Evolutionary conservation across 495 filamentous ascomycete species (phyloP).

Genomic region (Mytilinidion resinicola): DNA sequence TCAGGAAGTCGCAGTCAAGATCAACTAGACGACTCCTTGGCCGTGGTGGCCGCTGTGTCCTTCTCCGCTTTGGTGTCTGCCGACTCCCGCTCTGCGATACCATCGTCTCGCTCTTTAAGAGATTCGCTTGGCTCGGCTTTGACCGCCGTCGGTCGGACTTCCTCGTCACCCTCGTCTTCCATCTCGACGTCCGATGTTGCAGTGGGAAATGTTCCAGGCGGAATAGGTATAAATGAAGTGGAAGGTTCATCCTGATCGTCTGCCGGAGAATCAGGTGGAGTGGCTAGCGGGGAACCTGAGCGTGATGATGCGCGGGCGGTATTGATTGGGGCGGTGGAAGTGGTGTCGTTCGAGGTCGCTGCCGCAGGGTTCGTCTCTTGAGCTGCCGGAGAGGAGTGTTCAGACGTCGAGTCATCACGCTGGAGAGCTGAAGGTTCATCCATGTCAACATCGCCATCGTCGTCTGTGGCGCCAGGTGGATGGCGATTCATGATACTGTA

Average conservation of each 20-base stretch:
- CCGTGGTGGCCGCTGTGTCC: background rate
- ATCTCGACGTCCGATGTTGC: constrained; percentile 13
- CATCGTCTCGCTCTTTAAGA: constrained; percentile 7
- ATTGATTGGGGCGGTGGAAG: background rate
- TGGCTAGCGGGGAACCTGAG: constrained; percentile 17
- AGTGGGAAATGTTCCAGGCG: background rate
- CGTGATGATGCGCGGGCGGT: background rate
- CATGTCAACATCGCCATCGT: constrained; percentile 29
- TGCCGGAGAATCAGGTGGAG: constrained; percentile 24
- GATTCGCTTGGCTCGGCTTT: background rate
- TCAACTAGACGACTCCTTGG: too few species aligned
- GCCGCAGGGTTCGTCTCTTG: background rate
- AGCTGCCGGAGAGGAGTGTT: background rate
- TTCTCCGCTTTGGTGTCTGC: constrained; percentile 13
- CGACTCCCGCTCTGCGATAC: constrained; percentile 11
- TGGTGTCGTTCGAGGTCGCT: constrained; percentile 4
- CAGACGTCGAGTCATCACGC: background rate
- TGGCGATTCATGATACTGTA: constrained; percentile 16
- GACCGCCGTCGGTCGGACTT: background rate
- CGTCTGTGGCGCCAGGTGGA: constrained; percentile 13
- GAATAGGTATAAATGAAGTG: background rate
- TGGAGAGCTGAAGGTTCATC: constrained; percentile 4
- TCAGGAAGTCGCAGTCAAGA: too few species aligned
- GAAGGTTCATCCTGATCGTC: background rate
- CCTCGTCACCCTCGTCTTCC: constrained; percentile 6